A percentile compares a stretch with the other conserved stretches of the same genome.
These are phyloP conservation scores for Plasmodium inui DNA, from an alignment of 169 alveolate genomes.

Conservation along the genomic window DNA sequence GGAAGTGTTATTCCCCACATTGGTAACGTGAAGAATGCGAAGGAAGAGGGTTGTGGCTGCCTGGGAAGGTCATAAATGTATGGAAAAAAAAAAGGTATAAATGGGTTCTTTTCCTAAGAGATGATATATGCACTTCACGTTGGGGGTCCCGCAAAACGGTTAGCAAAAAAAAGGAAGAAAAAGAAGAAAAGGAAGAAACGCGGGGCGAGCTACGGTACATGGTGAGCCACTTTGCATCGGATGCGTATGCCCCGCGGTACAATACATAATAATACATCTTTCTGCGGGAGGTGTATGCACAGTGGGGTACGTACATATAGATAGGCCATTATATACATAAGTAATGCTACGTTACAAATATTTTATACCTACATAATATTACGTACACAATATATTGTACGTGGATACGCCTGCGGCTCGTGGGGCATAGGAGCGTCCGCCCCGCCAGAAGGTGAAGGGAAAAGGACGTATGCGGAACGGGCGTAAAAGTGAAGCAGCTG, in stretches of 20 bases:
- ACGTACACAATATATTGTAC: too few species aligned
- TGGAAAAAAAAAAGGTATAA: too few species aligned
- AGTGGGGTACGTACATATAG: not conserved
- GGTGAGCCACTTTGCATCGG: not conserved
- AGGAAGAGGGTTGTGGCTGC: not conserved
- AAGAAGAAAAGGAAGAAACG: not conserved
- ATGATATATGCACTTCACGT: not conserved
- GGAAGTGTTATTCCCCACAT: not conserved
- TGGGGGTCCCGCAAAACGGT: not conserved
- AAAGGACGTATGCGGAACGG: not conserved
- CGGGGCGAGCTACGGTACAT: not conserved
- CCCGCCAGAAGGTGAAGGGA: not conserved
- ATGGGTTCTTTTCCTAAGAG: not conserved
- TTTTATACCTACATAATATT: not conserved
- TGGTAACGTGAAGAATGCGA: not conserved
- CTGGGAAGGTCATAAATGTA: not conserved
- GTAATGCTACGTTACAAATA: not conserved
- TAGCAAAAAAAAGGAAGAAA: not conserved
- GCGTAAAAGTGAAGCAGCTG: not conserved
- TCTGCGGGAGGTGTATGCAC: not conserved
- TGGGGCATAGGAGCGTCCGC: not conserved
- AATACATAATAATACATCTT: not conserved
- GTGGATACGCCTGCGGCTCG: not conserved
- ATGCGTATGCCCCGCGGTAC: not conserved
- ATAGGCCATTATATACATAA: not conserved